Evolutionary conservation across 2,329 filamentous ascomycete genomes (phyloP).

Genomic region (Aspergillus viridinutans): DNA sequence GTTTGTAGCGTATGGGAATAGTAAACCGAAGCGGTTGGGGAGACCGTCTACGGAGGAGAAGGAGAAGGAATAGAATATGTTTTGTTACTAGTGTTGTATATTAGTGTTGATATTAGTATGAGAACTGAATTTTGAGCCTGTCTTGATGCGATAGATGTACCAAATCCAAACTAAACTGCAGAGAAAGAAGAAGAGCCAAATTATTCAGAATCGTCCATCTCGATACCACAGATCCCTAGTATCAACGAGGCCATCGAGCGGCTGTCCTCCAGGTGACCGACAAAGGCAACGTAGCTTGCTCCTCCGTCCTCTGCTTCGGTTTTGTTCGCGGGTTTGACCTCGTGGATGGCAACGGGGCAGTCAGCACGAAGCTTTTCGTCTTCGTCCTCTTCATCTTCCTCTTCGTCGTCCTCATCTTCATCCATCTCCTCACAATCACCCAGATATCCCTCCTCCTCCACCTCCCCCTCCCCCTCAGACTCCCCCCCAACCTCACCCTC

Average conservation of each 20-base stretch:
- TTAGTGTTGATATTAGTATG: not conserved
- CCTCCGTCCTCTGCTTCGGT: not conserved
- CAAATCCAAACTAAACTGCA: not conserved
- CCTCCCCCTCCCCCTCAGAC: no score
- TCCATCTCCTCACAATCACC: not conserved
- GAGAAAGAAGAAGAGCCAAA: no score
- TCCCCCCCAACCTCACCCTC: no score
- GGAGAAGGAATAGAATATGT: not conserved
- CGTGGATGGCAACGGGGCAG: slow-evolving; percentile 9
- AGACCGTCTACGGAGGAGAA: not conserved
- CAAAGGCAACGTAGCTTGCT: slow-evolving; percentile 8
- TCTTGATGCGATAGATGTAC: no score
- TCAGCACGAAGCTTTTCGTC: slow-evolving; percentile 1
- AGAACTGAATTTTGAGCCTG: no score
- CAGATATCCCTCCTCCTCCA: not conserved
- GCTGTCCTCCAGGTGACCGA: slow-evolving; percentile 11
- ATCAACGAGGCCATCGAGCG: slow-evolving; percentile 11
- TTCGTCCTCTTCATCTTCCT: not conserved
- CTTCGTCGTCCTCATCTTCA: not conserved
- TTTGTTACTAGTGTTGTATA: not conserved
- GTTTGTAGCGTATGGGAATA: slow-evolving; percentile 22
- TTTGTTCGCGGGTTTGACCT: not conserved
- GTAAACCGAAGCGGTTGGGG: slow-evolving; percentile 15
- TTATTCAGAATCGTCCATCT: not conserved
- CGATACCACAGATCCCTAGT: slow-evolving; percentile 9